Evolutionary conservation across 352 stramenopile species (phyloP), one percentile per base, ranked within the genome.

Genomic region (Phytophthora vignae): DNA sequence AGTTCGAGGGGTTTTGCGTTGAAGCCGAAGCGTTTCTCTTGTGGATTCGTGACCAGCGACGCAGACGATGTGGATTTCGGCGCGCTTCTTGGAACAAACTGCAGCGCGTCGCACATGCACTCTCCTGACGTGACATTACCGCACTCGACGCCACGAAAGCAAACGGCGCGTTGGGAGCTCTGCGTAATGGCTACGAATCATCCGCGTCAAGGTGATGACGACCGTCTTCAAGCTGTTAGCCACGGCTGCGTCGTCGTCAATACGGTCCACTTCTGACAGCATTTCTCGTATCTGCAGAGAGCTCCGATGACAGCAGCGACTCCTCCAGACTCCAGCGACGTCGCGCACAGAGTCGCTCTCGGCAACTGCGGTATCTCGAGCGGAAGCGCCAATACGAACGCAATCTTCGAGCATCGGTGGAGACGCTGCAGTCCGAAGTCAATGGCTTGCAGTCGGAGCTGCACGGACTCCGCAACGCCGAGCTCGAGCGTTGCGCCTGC

Each of bases 341-440:
- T 12, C 67, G 67, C 12, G 55, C 36, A n/a, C 54, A 71, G 19
- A 69, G 27, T 33, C 69, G 73, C 9, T 65, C 46, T 17, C 53
- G 74, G 7, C 74, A 81, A 52, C 7, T 70, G 49, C 64, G 70
- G 11, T 81, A 81, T 55, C 60, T 75, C n/a, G 33, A 70, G 27
- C 73, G 72, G 50, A 73, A 73, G 49, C 68, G 55, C 9, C 64
- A 73, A 42, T 60, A 76, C 31, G 69, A 78, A 49, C 52, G 44
- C 21, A 57, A 68, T 8, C 57, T 78, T 3, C 40, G 49, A 25
- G 40, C 22, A 31, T 60, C 48, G 6, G 58, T 76, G 33, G 19
- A 42, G 29, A 38, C 48, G 2, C 9, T 78, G 50, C 42, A 59
- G 29, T 53, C 17, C 22, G 65, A 81, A 19, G 60, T 81, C 3